Conservation (phyloP, 73 alveolate genomes). For the Chromera velia region DNA sequence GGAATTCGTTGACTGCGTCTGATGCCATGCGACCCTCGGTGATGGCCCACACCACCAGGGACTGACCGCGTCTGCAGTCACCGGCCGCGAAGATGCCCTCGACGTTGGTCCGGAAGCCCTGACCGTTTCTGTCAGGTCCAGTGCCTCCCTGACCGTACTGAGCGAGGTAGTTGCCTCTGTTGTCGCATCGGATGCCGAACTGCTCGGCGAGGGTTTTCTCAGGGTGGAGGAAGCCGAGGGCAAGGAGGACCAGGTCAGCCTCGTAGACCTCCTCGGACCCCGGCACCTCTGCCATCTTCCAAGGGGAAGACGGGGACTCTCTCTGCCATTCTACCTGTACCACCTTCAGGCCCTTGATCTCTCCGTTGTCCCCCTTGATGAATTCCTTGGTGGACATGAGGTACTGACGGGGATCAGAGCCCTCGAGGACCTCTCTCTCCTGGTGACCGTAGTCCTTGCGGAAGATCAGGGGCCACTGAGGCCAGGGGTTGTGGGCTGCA, state of each 20-base stretch:
- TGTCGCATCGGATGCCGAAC: conserved; percentile 19
- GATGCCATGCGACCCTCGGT: conserved; percentile 36
- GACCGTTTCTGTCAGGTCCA: neutral
- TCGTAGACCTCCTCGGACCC: conserved; percentile 23
- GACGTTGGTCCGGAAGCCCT: neutral
- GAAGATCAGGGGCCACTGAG: conserved; percentile 45
- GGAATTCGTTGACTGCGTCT: conserved; percentile 9
- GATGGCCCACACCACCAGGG: conserved; percentile 49
- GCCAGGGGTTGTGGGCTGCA: conserved; percentile 42
- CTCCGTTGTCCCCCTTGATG: conserved; percentile 28
- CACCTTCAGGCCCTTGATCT: conserved; percentile 23
- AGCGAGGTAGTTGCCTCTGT: conserved; percentile 39
- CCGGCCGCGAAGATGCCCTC: conserved; percentile 39
- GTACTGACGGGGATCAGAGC: neutral
- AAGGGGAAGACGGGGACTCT: conserved; percentile 6
- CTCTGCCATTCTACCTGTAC: conserved; percentile 24
- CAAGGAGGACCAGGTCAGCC: conserved; percentile 24
- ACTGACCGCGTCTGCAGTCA: conserved; percentile 44
- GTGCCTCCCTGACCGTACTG: no score
- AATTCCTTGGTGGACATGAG: conserved; percentile 12
- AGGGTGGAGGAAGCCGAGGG: conserved; percentile 38
- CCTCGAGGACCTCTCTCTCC: neutral
- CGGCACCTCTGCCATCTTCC: conserved; percentile 27
- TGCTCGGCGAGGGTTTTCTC: conserved; percentile 27
- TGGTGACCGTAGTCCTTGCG: conserved; percentile 36